These are phyloP conservation scores for Penicillium cinerascens DNA, from an alignment of 495 filamentous ascomycete species.

Conservation along the genomic window DNA sequence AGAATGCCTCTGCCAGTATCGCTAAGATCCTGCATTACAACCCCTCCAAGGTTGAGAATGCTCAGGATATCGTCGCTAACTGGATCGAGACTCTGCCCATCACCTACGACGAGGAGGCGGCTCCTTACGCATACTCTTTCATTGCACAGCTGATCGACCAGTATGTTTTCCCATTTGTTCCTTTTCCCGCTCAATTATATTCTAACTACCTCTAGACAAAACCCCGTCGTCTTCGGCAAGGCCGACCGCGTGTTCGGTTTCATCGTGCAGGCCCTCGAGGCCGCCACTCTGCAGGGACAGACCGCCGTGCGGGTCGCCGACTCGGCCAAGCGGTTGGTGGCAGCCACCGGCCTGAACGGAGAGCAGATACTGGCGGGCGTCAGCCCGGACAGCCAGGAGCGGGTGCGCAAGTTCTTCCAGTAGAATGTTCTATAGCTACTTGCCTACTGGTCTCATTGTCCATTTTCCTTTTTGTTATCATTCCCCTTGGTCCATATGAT, in stretches of 20 bases:
- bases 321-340: constrained; percentile 69
- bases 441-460: constrained; percentile 5
- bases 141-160: constrained; percentile 87
- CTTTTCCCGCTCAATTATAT: neutral
- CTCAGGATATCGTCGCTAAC: constrained; percentile 65
- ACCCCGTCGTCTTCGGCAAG: constrained; percentile 73
- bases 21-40: constrained; percentile 96
- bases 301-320: constrained; percentile 68
- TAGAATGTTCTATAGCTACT: constrained; percentile 35
- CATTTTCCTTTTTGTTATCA: constrained; percentile 17
- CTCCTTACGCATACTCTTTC: constrained; percentile 93
- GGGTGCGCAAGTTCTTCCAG: constrained; percentile 68
- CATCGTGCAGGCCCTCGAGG: constrained; percentile 83
- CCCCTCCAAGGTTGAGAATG: constrained; percentile 63
- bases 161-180: constrained; percentile 63
- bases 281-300: constrained; percentile 82
- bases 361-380: constrained; percentile 66
- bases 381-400: constrained; percentile 69
- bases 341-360: constrained; percentile 64
- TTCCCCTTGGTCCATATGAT: constrained; percentile 25
- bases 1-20: constrained; percentile 95
- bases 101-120: constrained; percentile 93
- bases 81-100: constrained; percentile 93
- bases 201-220: constrained; percentile 57
- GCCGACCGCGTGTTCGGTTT: constrained; percentile 75